Evolutionary conservation across 2,329 filamentous ascomycete genomes (phyloP).

Genomic region (Trichophyton simii): DNA sequence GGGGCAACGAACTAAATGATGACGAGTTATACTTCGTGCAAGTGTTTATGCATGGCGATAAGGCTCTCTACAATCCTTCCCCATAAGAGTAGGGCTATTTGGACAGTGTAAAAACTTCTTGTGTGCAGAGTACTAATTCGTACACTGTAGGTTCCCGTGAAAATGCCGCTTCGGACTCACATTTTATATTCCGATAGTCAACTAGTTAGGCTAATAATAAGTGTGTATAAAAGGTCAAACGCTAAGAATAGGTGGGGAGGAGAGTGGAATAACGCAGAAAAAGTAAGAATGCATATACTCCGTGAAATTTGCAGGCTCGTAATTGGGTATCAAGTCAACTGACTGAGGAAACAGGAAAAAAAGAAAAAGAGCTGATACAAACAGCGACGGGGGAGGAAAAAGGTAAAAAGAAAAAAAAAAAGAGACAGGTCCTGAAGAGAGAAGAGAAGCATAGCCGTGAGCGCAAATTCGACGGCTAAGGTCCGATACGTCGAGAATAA

Average conservation of each 20-base stretch:
- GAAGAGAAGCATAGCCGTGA: not conserved
- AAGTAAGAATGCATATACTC: not conserved
- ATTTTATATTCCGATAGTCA: not conserved
- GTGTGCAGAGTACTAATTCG: too few relatives aligned
- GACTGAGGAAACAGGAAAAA: not conserved
- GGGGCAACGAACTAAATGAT: too few relatives aligned
- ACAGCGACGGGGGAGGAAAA: too few relatives aligned
- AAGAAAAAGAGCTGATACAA: not conserved
- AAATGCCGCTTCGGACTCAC: not conserved
- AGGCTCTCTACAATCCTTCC: too few relatives aligned
- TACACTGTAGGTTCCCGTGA: too few relatives aligned
- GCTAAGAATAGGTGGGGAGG: not conserved
- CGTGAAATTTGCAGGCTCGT: slow-evolving; percentile 1
- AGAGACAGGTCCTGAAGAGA: not conserved
- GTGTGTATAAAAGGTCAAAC: not conserved
- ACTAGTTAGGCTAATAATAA: not conserved
- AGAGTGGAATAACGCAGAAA: not conserved
- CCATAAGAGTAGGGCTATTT: too few relatives aligned
- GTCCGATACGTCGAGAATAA: not conserved
- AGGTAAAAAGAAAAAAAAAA: not conserved
- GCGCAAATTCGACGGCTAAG: not conserved
- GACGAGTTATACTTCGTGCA: too few relatives aligned
- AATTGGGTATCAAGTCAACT: not conserved
- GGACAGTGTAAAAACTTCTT: too few relatives aligned
- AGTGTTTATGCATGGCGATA: too few relatives aligned